Percentiles rank a stretch among this genome's conserved stretches.
These are phyloP conservation scores for Kalanchoe fedtschenkoi DNA, from an alignment of 164 flowering plant genomes.

Conservation along the genomic window DNA sequence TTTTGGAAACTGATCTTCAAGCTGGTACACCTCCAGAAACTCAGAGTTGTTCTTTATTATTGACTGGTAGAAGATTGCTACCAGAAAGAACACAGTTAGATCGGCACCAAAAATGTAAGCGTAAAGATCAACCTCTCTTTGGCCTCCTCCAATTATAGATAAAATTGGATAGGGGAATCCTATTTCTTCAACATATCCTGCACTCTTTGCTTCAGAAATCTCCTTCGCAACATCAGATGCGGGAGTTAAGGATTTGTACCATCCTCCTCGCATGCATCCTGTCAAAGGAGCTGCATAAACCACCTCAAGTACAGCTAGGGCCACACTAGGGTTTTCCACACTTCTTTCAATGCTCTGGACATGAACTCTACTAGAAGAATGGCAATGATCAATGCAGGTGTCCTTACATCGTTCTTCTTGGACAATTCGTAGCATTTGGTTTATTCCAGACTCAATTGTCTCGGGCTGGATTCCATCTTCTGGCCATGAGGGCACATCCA, in stretches of 20 bases:
- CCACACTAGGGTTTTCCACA: conserved; percentile 55
- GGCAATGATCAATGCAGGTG: conserved; percentile 33
- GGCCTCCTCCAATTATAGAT: conserved; percentile 93
- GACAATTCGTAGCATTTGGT: conserved; percentile 51
- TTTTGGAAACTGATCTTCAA: conserved; percentile 97
- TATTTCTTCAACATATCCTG: conserved; percentile 45
- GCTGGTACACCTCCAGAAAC: conserved; percentile 91
- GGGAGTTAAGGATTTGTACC: conserved; percentile 72
- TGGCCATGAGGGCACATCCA: conserved; percentile 82
- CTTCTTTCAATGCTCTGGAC: conserved; percentile 96
- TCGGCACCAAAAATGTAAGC: conserved; percentile 97
- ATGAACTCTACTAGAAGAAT: conserved; percentile 59
- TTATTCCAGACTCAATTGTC: conserved; percentile 85
- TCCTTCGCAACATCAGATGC: conserved; percentile 88
- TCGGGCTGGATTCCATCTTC: conserved; percentile 97
- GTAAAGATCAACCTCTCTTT: conserved; percentile 86
- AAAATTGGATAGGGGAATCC: conserved; percentile 76
- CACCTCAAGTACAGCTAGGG: conserved; percentile 86
- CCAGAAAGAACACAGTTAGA: conserved; percentile 81
- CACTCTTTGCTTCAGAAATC: conserved; percentile 41
- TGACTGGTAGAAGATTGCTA: conserved; percentile 81
- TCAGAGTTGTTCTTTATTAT: conserved; percentile 77
- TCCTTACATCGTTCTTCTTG: conserved; percentile 67
- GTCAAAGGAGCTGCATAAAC: conserved; percentile 59
- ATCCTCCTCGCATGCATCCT: conserved; percentile 43